Base-by-base conservation (phyloP, 352 stramenopile genomes). In the Globisporangium ultimum region DNA sequence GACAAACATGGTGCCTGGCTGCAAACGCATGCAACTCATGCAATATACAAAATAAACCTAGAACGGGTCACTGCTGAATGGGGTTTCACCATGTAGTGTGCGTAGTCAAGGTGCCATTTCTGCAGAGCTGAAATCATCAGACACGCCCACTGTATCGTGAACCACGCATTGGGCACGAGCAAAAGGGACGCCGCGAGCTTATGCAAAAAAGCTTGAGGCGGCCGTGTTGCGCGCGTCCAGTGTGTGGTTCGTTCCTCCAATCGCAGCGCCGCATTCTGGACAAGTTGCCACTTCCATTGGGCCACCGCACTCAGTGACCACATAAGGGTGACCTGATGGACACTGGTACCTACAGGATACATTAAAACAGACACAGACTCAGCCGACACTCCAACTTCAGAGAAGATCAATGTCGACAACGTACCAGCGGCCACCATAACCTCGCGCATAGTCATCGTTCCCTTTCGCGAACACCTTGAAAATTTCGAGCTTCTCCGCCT, bases 261-360 rank as follows among this genome's bases (percentile, higher is more conserved):
- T 61, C 46, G 38, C 22, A 38, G 64, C 73, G 17, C 73, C 73
- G 64, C 76, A 87, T 45, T 87, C 76, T 32, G 67, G 61, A 45
- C 76, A 87, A 11, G 42, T 57, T 9, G 56, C 45, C 48, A 45
- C 43, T 49, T 80, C 10, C 73, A 84, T 87, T 6, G 74, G 73
- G 32, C 70, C 61, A 41, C 76, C 73, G 59, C 76, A 87, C 43
- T 87, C 70, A 14, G 71, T 74, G 60, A 87, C 82, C 49, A 78
- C 80, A 57, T 84, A 87, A 17, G 76, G 76, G 47, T 87, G 76
- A 6, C 73, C 73, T 57, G 78, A 76, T 13, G 71, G 69, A 40
- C 76, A 87, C 60, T 76, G 57, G 56, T 75, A 86, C 76, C 76
- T 54, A 48, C 43, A 36, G 9, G 15, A 34, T 36, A 36, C 28